These are phyloP conservation scores for Talaromyces proteolyticus DNA, from an alignment of 495 filamentous ascomycete genomes.

Conservation along the genomic window DNA sequence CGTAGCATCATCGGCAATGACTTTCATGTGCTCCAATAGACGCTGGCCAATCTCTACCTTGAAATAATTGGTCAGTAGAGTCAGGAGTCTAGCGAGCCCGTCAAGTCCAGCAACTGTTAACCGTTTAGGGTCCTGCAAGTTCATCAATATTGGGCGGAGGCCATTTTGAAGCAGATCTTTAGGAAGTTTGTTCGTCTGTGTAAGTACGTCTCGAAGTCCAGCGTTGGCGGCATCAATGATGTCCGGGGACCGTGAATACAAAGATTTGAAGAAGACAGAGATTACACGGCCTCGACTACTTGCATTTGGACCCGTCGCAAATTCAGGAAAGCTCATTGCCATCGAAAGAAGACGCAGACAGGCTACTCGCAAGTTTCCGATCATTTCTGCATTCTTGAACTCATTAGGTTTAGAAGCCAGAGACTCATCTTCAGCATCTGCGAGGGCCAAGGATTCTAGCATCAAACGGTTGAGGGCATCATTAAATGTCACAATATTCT, in stretches of 20 bases:
- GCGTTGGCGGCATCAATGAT: slow-evolving; percentile 93
- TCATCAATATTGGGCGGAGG: slow-evolving; percentile 89
- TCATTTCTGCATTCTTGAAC: slow-evolving; percentile 83
- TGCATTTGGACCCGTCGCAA: slow-evolving; percentile 61
- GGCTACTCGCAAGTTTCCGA: slow-evolving; percentile 86
- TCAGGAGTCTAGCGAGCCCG: slow-evolving; percentile 81
- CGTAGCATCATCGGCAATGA: slow-evolving; percentile 71
- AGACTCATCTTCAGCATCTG: slow-evolving; percentile 88
- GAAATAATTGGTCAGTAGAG: slow-evolving; percentile 94
- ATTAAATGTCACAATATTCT: slow-evolving; percentile 83
- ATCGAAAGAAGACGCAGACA: slow-evolving; percentile 90
- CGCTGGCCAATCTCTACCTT: slow-evolving; percentile 96
- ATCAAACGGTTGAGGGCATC: slow-evolving; percentile 84
- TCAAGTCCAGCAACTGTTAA: slow-evolving; percentile 86
- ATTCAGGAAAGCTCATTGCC: slow-evolving; percentile 88
- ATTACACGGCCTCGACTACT: slow-evolving; percentile 81
- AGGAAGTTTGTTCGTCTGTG: slow-evolving; percentile 83
- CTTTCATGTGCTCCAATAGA: slow-evolving; percentile 85
- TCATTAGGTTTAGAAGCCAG: slow-evolving; percentile 80
- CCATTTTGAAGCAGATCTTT: slow-evolving; percentile 95
- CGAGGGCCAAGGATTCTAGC: slow-evolving; percentile 85
- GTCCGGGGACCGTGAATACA: slow-evolving; percentile 85
- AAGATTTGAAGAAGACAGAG: slow-evolving; percentile 92
- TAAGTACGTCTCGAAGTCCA: slow-evolving; percentile 76
- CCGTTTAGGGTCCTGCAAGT: slow-evolving; percentile 88